phyloP scores from a whole-genome alignment of 805 yeast genomes.

The Citeromyces nyonsensis region DNA sequence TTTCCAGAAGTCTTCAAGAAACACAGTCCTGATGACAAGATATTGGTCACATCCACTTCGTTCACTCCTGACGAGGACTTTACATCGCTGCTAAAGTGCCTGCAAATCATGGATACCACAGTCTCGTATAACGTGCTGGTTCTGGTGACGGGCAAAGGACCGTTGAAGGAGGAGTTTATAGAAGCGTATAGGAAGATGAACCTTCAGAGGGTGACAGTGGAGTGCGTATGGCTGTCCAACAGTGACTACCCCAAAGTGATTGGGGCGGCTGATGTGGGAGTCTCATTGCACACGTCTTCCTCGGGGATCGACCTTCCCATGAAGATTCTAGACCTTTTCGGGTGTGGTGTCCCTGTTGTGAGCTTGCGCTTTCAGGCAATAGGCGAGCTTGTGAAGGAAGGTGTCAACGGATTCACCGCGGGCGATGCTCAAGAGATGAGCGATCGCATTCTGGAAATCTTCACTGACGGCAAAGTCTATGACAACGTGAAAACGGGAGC shows the following conservation, averaged over 20 bases:
- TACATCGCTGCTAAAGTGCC: constrained; percentile 47
- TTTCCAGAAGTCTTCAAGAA: constrained; percentile 16
- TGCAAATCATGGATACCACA: constrained; percentile 37
- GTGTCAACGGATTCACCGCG: constrained; percentile 55
- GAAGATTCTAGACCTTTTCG: constrained; percentile 94
- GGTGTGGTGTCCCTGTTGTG: constrained; percentile 87
- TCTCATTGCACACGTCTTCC: constrained; percentile 82
- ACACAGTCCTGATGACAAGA: constrained; percentile 25
- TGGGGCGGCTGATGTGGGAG: constrained; percentile 70
- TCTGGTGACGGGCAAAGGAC: constrained; percentile 97
- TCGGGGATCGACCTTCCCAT: constrained; percentile 93
- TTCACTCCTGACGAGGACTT: constrained; percentile 95
- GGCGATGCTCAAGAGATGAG: constrained; percentile 25
- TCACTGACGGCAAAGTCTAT: constrained; percentile 14
- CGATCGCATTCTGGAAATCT: constrained; percentile 18
- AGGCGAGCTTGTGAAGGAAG: constrained; percentile 56
- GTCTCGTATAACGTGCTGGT: constrained; percentile 28
- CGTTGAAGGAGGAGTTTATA: constrained; percentile 42
- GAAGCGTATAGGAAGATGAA: constrained; percentile 23
- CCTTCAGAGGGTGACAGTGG: constrained; percentile 33
- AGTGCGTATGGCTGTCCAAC: constrained; percentile 60
- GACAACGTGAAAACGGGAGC: constrained; percentile 51
- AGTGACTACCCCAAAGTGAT: constrained; percentile 71
- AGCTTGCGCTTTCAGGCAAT: constrained; percentile 67
- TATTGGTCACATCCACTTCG: constrained; percentile 81